A percentile compares a stretch with the other conserved stretches of the same genome.
These are phyloP conservation scores for Platismatia glauca DNA, from an alignment of 495 filamentous ascomycete species.

Conservation along the genomic window DNA sequence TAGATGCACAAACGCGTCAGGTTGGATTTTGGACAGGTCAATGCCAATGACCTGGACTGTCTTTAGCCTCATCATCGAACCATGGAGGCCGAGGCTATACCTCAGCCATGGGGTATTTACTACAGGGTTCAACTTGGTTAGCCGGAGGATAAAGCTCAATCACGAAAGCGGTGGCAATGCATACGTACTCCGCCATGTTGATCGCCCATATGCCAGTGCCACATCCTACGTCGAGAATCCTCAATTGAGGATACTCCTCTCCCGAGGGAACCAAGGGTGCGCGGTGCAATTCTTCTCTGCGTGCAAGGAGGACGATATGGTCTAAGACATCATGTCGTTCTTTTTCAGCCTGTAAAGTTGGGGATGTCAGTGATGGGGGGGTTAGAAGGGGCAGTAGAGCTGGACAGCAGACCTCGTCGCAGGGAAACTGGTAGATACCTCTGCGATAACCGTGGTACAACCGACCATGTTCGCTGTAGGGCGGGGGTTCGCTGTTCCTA, in stretches of 20 bases:
- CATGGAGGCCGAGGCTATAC: constrained; percentile 15
- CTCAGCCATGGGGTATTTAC: constrained; percentile 51
- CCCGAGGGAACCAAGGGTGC: constrained; percentile 43
- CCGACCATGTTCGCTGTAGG: constrained; percentile 38
- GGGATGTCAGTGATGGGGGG: background rate
- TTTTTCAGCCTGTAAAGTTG: constrained; percentile 46
- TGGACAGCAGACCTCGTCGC: constrained; percentile 32
- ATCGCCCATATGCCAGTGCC: constrained; percentile 91
- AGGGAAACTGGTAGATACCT: constrained; percentile 43
- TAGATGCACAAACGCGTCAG: constrained; percentile 44
- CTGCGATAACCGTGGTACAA: constrained; percentile 41
- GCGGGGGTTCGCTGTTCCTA: background rate
- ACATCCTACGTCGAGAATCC: constrained; percentile 75
- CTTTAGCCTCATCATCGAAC: background rate
- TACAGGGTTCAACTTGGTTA: constrained; percentile 22
- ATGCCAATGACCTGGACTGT: constrained; percentile 53
- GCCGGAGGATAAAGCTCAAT: constrained; percentile 6
- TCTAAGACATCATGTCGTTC: constrained; percentile 74
- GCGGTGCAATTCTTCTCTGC: constrained; percentile 46
- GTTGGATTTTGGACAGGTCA: constrained; percentile 76
- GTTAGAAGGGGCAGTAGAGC: background rate
- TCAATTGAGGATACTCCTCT: constrained; percentile 29
- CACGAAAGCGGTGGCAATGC: background rate
- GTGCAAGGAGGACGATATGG: constrained; percentile 59
- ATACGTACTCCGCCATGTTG: constrained; percentile 68